Evolutionary conservation across 345 rosid species (phyloP).

Genomic region (Euphorbia tirucalli): DNA sequence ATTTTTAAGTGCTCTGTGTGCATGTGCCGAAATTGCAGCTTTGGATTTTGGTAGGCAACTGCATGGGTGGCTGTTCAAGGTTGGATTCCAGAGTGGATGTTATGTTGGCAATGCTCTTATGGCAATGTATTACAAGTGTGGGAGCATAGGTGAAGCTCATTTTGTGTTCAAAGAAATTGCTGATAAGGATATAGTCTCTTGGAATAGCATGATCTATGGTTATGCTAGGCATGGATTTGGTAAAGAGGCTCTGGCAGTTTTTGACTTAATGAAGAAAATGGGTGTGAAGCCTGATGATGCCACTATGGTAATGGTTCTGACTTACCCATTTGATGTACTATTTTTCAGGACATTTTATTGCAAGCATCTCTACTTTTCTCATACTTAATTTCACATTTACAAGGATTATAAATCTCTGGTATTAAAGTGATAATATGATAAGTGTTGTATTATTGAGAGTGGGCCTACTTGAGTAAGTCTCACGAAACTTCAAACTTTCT

Average conservation of each 20-base stretch:
- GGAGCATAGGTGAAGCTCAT: constrained; percentile 64
- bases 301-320: constrained; percentile 43
- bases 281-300: constrained; percentile 59
- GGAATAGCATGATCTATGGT: constrained; percentile 72
- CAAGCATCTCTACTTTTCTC: too few species aligned
- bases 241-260: constrained; percentile 46
- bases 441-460: neutral
- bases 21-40: constrained; percentile 60
- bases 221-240: constrained; percentile 71
- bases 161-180: constrained; percentile 50
- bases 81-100: constrained; percentile 56
- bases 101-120: constrained; percentile 69
- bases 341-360: neutral
- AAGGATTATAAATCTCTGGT: neutral
- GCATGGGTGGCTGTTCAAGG: constrained; percentile 62
- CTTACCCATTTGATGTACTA: constrained; percentile 1
- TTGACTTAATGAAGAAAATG: constrained; percentile 55
- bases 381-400: neutral
- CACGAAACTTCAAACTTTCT: neutral
- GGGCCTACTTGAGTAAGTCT: neutral
- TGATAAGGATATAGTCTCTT: constrained; percentile 58
- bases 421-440: neutral
- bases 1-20: constrained; percentile 54
- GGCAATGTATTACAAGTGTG: constrained; percentile 72
- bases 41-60: constrained; percentile 66